Percentiles rank a stretch among this genome's conserved stretches.
phyloP scores from a whole-genome alignment of 495 filamentous ascomycete genomes.

The Diplogelasinospora grovesii region DNA sequence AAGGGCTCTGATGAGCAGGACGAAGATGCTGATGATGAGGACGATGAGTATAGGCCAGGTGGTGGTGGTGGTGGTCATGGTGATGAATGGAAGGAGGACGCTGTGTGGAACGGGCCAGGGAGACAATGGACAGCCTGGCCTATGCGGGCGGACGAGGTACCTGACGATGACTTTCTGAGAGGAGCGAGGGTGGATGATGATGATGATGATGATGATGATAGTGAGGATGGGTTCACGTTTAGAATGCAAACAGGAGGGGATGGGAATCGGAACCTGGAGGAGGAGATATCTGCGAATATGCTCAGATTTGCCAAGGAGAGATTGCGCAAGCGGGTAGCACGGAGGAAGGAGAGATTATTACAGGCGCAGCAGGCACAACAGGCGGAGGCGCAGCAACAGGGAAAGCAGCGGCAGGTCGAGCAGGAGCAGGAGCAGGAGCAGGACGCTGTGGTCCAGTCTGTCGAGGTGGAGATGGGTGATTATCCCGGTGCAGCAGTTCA shows the following conservation, averaged over 20 bases:
- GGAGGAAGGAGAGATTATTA: neutral
- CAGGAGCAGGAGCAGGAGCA: slow-evolving; percentile 6
- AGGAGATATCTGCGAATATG: slow-evolving; percentile 56
- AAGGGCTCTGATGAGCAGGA: slow-evolving; percentile 15
- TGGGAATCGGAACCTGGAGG: slow-evolving; percentile 56
- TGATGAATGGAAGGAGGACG: slow-evolving; percentile 25
- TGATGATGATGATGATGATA: slow-evolving; percentile 39
- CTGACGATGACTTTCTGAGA: slow-evolving; percentile 40
- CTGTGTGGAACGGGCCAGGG: too few species aligned
- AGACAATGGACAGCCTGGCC: slow-evolving; percentile 78
- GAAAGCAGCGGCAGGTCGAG: slow-evolving; percentile 4
- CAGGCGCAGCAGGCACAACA: slow-evolving; percentile 3
- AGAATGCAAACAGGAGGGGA: slow-evolving; percentile 29
- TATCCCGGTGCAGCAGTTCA: too few species aligned
- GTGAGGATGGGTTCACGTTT: slow-evolving; percentile 43
- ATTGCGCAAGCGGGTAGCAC: slow-evolving; percentile 30
- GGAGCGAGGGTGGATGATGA: slow-evolving; percentile 32
- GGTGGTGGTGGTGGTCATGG: neutral
- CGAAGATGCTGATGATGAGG: slow-evolving; percentile 1
- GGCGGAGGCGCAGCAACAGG: slow-evolving; percentile 1
- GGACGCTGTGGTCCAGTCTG: slow-evolving; percentile 1
- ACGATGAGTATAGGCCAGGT: neutral
- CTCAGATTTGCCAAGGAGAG: slow-evolving; percentile 57
- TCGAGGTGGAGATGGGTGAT: too few species aligned
- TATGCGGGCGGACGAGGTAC: slow-evolving; percentile 51